These are phyloP conservation scores for Cutaneotrichosporon mucoides DNA, from an alignment of 1,284 basidiomycete genomes.

Conservation along the genomic window DNA sequence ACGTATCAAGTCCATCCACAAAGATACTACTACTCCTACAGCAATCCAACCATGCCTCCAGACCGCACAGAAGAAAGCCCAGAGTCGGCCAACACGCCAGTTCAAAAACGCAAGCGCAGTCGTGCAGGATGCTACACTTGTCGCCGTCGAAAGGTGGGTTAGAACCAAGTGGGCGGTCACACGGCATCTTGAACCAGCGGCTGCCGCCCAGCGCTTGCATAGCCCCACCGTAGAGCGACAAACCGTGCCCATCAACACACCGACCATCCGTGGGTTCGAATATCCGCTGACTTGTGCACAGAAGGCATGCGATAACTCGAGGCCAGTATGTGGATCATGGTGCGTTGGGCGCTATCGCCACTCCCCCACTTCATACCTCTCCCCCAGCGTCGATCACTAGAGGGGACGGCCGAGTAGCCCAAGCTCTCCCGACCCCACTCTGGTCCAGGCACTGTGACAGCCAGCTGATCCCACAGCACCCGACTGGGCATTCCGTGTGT, in stretches of 20 bases:
- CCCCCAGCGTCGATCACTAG: no score
- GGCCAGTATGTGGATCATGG: conserved; percentile 22
- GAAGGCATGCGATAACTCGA: conserved; percentile 22
- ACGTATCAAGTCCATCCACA: background rate
- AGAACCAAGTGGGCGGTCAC: no score
- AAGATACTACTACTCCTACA: background rate
- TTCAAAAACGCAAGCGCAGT: conserved; percentile 18
- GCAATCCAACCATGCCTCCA: background rate
- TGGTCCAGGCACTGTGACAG: no score
- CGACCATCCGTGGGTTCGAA: background rate
- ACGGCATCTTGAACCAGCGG: no score
- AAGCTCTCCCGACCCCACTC: background rate
- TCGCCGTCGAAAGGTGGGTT: conserved; percentile 20
- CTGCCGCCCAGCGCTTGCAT: no score
- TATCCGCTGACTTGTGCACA: conserved; percentile 7
- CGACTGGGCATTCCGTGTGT: conserved; percentile 23
- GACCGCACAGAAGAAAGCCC: conserved; percentile 9
- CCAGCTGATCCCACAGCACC: conserved; percentile 9
- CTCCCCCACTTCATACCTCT: no score
- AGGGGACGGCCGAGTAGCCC: no score
- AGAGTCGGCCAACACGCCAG: background rate
- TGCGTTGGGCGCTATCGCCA: conserved; percentile 1
- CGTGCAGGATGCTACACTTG: conserved; percentile 24
- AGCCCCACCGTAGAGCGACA: no score
- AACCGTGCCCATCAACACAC: background rate